Evolutionary conservation across 2,329 filamentous ascomycete genomes (phyloP).

Genomic region (Phialophora macrospora): DNA sequence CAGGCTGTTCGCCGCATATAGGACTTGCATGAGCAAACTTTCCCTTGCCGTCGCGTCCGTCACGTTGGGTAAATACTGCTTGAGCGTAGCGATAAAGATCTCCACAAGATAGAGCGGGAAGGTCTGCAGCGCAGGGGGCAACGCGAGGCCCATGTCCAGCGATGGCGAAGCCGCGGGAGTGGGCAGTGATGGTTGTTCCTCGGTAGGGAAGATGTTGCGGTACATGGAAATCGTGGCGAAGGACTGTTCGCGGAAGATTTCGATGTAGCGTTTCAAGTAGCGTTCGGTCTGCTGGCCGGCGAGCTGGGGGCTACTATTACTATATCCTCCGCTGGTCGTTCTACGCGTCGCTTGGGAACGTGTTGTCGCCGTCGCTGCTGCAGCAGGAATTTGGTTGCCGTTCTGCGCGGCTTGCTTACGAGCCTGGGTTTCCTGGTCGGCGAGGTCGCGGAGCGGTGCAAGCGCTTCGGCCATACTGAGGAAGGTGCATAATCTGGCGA

Average conservation of each 20-base stretch:
- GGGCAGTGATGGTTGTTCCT: constrained; percentile 34
- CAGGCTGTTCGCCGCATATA: constrained; percentile 72
- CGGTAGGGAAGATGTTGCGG: constrained; percentile 75
- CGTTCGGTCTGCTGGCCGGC: constrained; percentile 89
- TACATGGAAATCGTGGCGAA: constrained; percentile 96
- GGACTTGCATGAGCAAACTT: constrained; percentile 38
- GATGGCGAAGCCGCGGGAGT: constrained; percentile 14
- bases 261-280: constrained; percentile 92
- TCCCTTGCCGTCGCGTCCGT: constrained; percentile 59
- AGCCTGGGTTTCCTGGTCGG: constrained; percentile 76
- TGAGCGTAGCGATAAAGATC: constrained; percentile 73
- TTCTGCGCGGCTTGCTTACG: constrained; percentile 41
- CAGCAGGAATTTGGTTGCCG: constrained; percentile 22
- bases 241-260: constrained; percentile 96
- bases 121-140: constrained; percentile 78
- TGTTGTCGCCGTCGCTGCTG: neutral
- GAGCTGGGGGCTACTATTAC: constrained; percentile 14
- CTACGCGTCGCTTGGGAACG: constrained; percentile 18
- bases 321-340: constrained; percentile 2
- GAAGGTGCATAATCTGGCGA: constrained; percentile 81
- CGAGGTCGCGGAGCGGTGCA: constrained; percentile 82
- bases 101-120: constrained; percentile 84
- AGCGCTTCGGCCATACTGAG: constrained; percentile 79
- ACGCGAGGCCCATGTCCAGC: constrained; percentile 46
- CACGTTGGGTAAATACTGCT: constrained; percentile 38